Base-by-base conservation (phyloP, 371 early-diverging fungal genomes). In the Saksenaea vasiformis region DNA sequence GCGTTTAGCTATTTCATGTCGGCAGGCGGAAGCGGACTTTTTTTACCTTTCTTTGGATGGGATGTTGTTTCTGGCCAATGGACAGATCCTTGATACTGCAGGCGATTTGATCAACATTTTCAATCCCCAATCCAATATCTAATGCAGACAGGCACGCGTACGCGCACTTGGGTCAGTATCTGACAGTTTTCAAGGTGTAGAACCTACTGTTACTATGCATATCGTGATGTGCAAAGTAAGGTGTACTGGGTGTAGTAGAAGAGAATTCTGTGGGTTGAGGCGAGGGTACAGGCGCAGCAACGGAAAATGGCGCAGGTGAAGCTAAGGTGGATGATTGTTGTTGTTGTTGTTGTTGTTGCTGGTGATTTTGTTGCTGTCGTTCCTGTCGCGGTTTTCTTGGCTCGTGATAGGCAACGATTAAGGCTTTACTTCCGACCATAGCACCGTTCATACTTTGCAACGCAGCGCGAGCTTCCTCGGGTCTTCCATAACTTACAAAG, bases 381-480 rank as follows among this genome's bases (percentile, higher is more conserved):
- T 74, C 62, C 34, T 62, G 61, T 5, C 70, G 70, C 15, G 72
- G 69, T 37, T 82, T 79, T 60, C 74, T 77, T 17, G 79, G 82
- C 56, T 77, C 78, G 65, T 82, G 82, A 62, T 62, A 82, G 19
- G 76, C 76, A 17, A 82, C 73, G 28, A 70, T 56, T 28, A 82
- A 64, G 19, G 58, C 62, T 54, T 82, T 82, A 9, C 61, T 58
- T 19, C 66, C 58, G 31, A 78, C 35, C 11, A 67, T 26, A 10
- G 62, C 58, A 34, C 76, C 76, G 38, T 82, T 72, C 74, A 79
- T 71, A 5, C 76, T 59, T 24, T 67, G 61, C n/a, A 76, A 56
- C 19, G 82, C 82, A 22, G 67, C 69, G 8, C 61, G 38, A 5
- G 82, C 82, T 60, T 79, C 79, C 27, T 79, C 78, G 37, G 70